Base-by-base conservation (phyloP, 2,329 filamentous ascomycete genomes). In the Chaetomiaceae sp. region DNA sequence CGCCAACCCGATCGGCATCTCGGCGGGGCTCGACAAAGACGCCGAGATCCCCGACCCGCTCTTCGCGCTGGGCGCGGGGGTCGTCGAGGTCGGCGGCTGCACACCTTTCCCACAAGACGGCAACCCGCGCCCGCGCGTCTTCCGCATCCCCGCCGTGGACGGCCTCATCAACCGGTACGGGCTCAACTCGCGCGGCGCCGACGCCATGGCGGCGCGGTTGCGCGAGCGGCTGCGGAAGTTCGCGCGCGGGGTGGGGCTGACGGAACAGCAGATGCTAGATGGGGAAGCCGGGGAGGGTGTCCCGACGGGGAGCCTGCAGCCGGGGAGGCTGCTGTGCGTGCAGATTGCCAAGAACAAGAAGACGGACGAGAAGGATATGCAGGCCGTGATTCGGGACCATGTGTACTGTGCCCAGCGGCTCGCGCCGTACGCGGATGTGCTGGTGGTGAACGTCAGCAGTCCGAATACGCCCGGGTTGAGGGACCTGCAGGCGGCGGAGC, bases 401-500 rank as follows among this genome's bases (percentile, higher is more conserved):
- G 87, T 94, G n/a, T 89, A 87, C 69, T 96, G 92, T 64, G 91
- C 96, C 3, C 77, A 87, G 50, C 79, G 85, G 41, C 75, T 99
- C 33, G 94, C 87, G 4, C 86, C 80, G 46, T 99, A 96, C 67
- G 90, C 94, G 10, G 94, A 99, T 65, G 87, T 99, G 32, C 74
- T 99, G n/a, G 92, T 97, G 7, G 94, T 99, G 65, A 99, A 99
- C 64, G 94, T 99, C 45, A 96, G 90, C 65, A 95, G 89, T 62
- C 94, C 94, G 21, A 99, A 99, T 72, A 97, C 92, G 0, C 92
- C 92, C 0, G 92, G 94, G 0, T 78, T 97, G 44, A 83, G 94
- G 21, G 87, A 90, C 51, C 75, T 99, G 33, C 94, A 99, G 71
- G 87, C 88, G 2, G 81, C 85, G 0, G 90, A 87, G 59, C 92